Conservation (phyloP, 352 stramenopile species). For the Phytophthora pistaciae region DNA sequence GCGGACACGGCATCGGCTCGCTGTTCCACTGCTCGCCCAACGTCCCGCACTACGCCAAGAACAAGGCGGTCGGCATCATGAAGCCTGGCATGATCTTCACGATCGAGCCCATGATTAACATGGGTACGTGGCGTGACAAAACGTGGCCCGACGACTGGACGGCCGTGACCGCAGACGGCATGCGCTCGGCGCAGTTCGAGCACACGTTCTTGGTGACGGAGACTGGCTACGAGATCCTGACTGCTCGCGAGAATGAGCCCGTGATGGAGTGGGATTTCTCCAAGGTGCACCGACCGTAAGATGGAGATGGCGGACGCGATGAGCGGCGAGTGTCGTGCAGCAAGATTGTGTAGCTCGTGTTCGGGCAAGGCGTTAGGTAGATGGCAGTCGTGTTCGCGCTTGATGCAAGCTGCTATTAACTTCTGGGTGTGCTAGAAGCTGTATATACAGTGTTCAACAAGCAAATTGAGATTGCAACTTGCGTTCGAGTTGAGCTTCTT, state of each 20-base stretch:
- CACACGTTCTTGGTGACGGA: conserved; percentile 99
- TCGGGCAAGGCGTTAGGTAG: conserved; percentile 21
- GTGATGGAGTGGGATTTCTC: conserved; percentile 89
- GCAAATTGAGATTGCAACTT: too few species aligned
- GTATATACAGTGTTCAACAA: not conserved
- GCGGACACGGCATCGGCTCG: conserved; percentile 97
- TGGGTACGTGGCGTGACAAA: conserved; percentile 90
- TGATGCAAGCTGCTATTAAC: conserved; percentile 4
- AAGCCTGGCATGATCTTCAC: conserved; percentile 99
- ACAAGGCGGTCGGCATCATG: conserved; percentile 98
- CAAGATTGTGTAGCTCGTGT: conserved; percentile 8
- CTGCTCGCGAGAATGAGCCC: conserved; percentile 87
- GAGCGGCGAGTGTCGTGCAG: not conserved
- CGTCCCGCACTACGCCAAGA: conserved; percentile 98
- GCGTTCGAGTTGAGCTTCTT: too few species aligned
- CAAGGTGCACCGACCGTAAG: conserved; percentile 78
- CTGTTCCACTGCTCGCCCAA: conserved; percentile 98
- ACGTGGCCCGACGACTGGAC: conserved; percentile 99
- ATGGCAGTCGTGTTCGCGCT: conserved; percentile 8
- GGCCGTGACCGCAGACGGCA: conserved; percentile 95
- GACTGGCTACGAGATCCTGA: conserved; percentile 97
- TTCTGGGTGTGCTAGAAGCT: conserved; percentile 3
- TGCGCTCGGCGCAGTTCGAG: conserved; percentile 97
- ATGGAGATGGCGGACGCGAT: not conserved
- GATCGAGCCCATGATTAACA: conserved; percentile 99